A percentile compares a stretch with the other conserved stretches of the same genome.
phyloP scores from a whole-genome alignment of 495 filamentous ascomycete genomes.

The Chaetomium cochliodes region DNA sequence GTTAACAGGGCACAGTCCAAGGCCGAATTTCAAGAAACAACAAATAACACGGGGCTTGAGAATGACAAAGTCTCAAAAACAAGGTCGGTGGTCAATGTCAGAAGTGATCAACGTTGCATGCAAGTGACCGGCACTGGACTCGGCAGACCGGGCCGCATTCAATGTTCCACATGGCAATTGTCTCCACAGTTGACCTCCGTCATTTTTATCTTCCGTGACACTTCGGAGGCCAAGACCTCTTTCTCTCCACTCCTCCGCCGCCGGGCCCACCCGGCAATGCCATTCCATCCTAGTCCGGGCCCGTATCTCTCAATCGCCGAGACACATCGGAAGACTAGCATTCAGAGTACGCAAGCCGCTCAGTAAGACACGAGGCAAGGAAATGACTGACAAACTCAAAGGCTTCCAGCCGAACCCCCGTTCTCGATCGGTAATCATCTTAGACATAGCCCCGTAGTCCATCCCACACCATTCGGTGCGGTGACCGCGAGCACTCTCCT shows the following conservation, averaged over 20 bases:
- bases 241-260: constrained; percentile 20
- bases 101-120: not conserved
- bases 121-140: too few relatives aligned
- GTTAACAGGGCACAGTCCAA: too few relatives aligned
- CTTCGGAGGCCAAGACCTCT: constrained; percentile 28
- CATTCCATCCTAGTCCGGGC: not conserved
- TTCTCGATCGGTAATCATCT: not conserved
- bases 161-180: not conserved
- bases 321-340: constrained; percentile 2
- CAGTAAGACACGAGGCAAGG: not conserved
- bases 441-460: not conserved
- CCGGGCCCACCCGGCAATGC: constrained; percentile 14
- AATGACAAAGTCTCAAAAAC: too few relatives aligned
- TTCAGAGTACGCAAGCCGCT: not conserved
- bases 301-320: constrained; percentile 8
- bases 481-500: not conserved
- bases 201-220: constrained; percentile 25
- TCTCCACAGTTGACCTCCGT: not conserved
- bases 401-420: not conserved
- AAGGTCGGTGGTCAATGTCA: not conserved
- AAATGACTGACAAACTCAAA: not conserved
- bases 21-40: too few relatives aligned
- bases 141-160: too few relatives aligned
- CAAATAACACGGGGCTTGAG: too few relatives aligned
- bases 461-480: too few relatives aligned